Conservation (phyloP, 306 rosid genomes). For the Cucurbita ficifolia region DNA sequence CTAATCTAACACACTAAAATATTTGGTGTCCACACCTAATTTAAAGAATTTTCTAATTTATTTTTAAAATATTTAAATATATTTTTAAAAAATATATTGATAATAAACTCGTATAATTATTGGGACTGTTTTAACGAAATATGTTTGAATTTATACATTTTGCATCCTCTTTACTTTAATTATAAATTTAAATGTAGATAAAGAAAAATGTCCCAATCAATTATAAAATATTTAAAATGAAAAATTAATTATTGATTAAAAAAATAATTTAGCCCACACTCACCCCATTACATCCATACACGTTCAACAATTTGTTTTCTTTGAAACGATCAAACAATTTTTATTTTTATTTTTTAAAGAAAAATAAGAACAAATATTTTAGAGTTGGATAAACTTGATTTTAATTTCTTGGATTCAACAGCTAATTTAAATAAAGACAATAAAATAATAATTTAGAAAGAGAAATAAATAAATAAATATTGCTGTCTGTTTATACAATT, state of each 20-base stretch:
- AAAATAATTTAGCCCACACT: neutral
- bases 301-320: neutral
- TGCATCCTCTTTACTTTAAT: no score
- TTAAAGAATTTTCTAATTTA: no score
- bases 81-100: no score
- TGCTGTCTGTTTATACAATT: neutral
- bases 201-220: no score
- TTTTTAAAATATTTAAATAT: no score
- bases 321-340: neutral
- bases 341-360: neutral
- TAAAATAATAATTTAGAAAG: neutral
- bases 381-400: neutral
- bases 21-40: no score
- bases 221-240: no score
- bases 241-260: neutral
- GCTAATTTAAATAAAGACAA: neutral
- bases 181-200: no score
- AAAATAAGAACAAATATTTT: neutral
- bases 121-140: no score
- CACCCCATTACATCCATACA: neutral
- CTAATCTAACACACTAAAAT: no score
- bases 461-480: neutral
- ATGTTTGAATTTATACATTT: no score
- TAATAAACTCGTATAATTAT: no score
- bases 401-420: neutral